Conservation (phyloP, 192 early-diverging fungal genomes). For the Podila minutissima region DNA sequence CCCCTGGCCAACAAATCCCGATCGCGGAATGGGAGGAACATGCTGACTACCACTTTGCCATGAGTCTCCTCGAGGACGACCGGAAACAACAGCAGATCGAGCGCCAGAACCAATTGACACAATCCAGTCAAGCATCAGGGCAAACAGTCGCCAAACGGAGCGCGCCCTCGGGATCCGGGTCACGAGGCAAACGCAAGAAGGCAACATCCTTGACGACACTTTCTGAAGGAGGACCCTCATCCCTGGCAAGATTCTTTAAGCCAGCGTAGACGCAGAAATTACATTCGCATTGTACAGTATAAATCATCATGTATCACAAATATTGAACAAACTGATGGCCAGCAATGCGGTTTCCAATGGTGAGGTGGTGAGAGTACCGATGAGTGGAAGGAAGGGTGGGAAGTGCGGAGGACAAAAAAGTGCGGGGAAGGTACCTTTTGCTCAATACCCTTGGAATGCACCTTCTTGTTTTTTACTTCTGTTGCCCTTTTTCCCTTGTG, state of each 20-base stretch:
- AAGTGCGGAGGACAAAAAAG: no score
- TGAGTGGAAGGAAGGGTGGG: no score
- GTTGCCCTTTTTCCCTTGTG: no score
- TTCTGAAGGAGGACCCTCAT: slow-evolving; percentile 3
- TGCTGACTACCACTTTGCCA: slow-evolving; percentile 37
- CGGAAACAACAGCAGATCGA: slow-evolving; percentile 29
- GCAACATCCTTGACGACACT: neutral
- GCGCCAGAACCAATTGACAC: slow-evolving; percentile 16
- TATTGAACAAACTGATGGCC: no score
- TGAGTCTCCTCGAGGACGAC: slow-evolving; percentile 34
- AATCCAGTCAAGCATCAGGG: neutral
- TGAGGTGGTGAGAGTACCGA: no score
- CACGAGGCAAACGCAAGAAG: slow-evolving; percentile 27
- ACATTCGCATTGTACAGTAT: neutral
- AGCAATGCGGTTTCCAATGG: no score
- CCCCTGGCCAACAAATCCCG: slow-evolving; percentile 17
- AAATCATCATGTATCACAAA: no score
- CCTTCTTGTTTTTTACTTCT: no score
- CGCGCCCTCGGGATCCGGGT: neutral
- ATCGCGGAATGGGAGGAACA: slow-evolving; percentile 45
- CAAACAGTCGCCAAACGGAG: neutral
- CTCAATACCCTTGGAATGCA: no score
- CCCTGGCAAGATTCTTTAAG: neutral
- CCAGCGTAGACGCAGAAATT: neutral
- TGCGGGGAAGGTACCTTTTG: no score